These are phyloP conservation scores for Saururus chinensis DNA, from an alignment of 164 flowering plant genomes.

Conservation along the genomic window DNA sequence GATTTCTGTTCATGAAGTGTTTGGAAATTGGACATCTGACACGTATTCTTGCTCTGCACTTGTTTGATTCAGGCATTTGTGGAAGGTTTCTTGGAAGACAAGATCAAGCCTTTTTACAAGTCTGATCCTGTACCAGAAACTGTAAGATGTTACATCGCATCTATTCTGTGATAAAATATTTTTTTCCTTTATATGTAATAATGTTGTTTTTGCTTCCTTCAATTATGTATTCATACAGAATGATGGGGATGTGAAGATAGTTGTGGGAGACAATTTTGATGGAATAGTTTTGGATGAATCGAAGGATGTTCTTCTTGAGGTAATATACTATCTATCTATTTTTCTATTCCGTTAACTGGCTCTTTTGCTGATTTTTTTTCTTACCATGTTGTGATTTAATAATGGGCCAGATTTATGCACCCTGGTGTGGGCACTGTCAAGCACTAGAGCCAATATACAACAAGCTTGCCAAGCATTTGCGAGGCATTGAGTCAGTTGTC, in stretches of 20 bases:
- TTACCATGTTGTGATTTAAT: neutral
- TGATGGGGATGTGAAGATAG: constrained; percentile 82
- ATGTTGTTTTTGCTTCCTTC: neutral
- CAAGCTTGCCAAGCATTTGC: constrained; percentile 83
- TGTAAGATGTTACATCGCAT: constrained; percentile 31
- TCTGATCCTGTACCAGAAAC: constrained; percentile 88
- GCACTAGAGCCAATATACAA: constrained; percentile 83
- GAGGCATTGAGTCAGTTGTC: constrained; percentile 65
- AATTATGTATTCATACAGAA: constrained; percentile 35
- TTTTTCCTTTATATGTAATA: neutral
- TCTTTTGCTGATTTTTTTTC: no score
- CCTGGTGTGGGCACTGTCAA: constrained; percentile 99
- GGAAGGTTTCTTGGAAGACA: constrained; percentile 65
- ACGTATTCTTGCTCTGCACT: neutral
- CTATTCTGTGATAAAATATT: neutral
- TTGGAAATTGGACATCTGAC: no score
- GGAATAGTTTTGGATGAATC: constrained; percentile 92
- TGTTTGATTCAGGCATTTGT: constrained; percentile 48
- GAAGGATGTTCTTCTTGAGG: constrained; percentile 99
- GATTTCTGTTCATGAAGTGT: no score
- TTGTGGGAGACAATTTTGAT: constrained; percentile 87
- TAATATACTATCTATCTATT: constrained; percentile 11
- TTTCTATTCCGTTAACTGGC: neutral
- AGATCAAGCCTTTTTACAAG: constrained; percentile 82
- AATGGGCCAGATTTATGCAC: constrained; percentile 76